Percentiles rank a stretch among this genome's conserved stretches.
Conservation (phyloP, 352 stramenopile genomes). For the Phytopythium oedochilum region DNA sequence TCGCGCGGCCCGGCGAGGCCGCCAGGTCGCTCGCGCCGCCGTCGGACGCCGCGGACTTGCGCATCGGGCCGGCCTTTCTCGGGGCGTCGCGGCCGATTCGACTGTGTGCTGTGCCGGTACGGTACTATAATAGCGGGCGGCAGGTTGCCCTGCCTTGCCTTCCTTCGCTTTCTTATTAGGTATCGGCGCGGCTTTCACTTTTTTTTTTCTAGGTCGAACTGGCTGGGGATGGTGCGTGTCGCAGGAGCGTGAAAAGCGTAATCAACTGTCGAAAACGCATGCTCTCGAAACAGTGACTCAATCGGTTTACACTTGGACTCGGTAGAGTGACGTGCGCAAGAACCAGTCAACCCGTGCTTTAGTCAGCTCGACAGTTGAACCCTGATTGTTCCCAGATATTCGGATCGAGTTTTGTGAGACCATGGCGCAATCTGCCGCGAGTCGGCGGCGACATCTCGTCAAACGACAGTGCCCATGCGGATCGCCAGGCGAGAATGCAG, state of each 20-base stretch:
- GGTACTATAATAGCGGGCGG: no score
- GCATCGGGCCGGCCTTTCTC: background rate
- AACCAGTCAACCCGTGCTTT: background rate
- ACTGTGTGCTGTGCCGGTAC: no score
- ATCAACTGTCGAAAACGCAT: background rate
- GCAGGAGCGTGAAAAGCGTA: conserved; percentile 1
- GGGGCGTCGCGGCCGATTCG: background rate
- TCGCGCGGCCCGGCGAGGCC: background rate
- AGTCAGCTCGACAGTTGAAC: background rate
- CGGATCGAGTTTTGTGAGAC: background rate
- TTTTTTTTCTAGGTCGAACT: background rate
- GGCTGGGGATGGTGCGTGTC: background rate
- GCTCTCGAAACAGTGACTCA: no score
- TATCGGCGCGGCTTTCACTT: background rate
- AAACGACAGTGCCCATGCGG: no score
- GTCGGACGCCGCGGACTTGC: background rate
- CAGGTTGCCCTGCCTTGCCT: no score
- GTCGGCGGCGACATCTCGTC: no score
- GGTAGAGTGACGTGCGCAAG: background rate
- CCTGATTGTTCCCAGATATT: background rate
- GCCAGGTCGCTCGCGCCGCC: background rate
- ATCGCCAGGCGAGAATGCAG: no score
- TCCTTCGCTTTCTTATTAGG: no score
- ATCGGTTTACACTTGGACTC: background rate
- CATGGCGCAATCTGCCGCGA: background rate